Base-by-base conservation (phyloP, 2,329 filamentous ascomycete genomes). In the Botrytis squamosa region DNA sequence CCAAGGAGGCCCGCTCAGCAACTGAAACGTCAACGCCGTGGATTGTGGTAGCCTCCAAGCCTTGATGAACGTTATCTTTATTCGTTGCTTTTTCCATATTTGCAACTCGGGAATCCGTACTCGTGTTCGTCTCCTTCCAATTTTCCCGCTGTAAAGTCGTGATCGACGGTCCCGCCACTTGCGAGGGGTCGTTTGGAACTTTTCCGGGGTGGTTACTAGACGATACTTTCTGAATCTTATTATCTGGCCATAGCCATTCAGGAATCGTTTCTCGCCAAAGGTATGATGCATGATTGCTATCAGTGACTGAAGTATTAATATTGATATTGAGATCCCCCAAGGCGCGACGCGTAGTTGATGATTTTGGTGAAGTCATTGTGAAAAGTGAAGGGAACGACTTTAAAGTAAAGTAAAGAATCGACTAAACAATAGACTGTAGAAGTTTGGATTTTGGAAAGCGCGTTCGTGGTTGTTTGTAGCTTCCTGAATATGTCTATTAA, bases 241-340 rank as follows among this genome's bases (percentile, higher is more conserved):
- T n/a, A 40, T 22, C 8, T n/a, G 25, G 36, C 16, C 44, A 14
- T 42, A 42, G 40, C 40, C 40, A 42, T 14, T 44, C 2, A 42
- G 9, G 6, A 8, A 9, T 38, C 7, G 38, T 38, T 10, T 42
- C 40, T 42, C 40, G 40, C 14, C 14, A 46, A 20, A 46, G 36
- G 8, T 18, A 14, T 9, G 8, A 14, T 9, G 8, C 66, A 68
- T 68, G 36, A 3, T 42, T n/a, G 20, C 22, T 29, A 22, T 57
- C 36, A 57, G 29, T 38, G n/a, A 12, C 49, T 25, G 65, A 57
- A 42, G 65, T 52, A 69, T 73, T 67, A n/a, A 75, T 74, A 69
- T 78, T 77, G 18, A 73, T 70, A 98, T 98, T 83, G 94, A 98
- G 89, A 90, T 93, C 85, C 71, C 82, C 73, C 46, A 76, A 69